phyloP scores from a whole-genome alignment of 306 rosid species.

The Cucurbita ficifolia region DNA sequence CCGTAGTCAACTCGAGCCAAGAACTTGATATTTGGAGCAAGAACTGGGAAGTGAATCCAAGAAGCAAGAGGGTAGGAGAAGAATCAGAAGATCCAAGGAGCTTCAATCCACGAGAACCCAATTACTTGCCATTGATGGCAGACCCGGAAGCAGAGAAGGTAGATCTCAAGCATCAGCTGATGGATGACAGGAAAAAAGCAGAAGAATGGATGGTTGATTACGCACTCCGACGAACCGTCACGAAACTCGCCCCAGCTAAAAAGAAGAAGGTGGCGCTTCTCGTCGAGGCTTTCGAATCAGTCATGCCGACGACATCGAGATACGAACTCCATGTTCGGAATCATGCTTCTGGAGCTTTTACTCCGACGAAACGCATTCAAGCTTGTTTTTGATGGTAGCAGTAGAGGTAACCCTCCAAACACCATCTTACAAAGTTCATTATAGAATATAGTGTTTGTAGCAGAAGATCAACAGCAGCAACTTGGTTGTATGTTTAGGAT shows the following conservation, averaged over 20 bases:
- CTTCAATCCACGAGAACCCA: slow-evolving; percentile 65
- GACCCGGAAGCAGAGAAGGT: slow-evolving; percentile 59
- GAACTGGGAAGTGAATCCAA: slow-evolving; percentile 18
- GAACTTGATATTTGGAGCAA: slow-evolving; percentile 14
- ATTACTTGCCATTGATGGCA: slow-evolving; percentile 51
- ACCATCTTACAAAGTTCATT: neutral
- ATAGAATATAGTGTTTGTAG: neutral
- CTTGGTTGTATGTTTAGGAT: neutral
- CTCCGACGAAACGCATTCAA: slow-evolving; percentile 39
- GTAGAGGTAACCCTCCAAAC: slow-evolving; percentile 7
- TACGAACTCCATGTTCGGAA: slow-evolving; percentile 24
- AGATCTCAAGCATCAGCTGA: slow-evolving; percentile 66
- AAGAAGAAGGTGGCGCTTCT: slow-evolving; percentile 90
- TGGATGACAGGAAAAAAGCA: slow-evolving; percentile 65
- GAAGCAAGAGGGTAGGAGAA: slow-evolving; percentile 17
- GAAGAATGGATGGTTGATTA: slow-evolving; percentile 93
- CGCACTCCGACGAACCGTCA: slow-evolving; percentile 55
- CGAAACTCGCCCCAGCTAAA: slow-evolving; percentile 80
- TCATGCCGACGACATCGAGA: slow-evolving; percentile 49
- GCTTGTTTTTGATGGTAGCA: slow-evolving; percentile 51
- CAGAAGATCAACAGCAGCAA: slow-evolving; percentile 1
- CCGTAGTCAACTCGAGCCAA: slow-evolving; percentile 2
- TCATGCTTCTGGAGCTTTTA: slow-evolving; percentile 26
- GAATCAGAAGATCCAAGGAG: slow-evolving; percentile 41
- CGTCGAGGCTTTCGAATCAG: slow-evolving; percentile 84